These are phyloP conservation scores for Flaveria bidentis DNA, from an alignment of 129 eudicot species.

Conservation along the genomic window DNA sequence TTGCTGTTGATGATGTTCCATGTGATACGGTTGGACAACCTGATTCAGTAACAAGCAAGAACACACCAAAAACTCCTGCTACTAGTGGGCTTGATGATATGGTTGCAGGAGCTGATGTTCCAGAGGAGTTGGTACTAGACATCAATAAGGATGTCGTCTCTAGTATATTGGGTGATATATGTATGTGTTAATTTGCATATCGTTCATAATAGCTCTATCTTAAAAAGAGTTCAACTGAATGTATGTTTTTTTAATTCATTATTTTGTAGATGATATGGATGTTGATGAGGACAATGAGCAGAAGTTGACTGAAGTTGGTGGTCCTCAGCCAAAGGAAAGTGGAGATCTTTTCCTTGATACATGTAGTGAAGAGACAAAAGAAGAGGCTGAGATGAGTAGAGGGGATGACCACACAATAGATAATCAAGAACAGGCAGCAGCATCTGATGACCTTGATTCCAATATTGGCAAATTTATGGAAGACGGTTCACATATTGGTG, in stretches of 20 bases:
- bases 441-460: not conserved
- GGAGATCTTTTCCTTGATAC: not conserved
- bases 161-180: constrained; percentile 21
- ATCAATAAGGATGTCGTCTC: constrained; percentile 21
- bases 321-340: constrained; percentile 7
- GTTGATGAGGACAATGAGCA: constrained; percentile 18
- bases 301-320: constrained; percentile 18
- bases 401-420: not conserved
- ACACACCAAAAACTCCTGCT: constrained; percentile 22
- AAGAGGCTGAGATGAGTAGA: not conserved
- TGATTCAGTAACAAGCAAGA: constrained; percentile 9
- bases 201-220: not conserved
- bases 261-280: constrained; percentile 29
- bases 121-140: constrained; percentile 5
- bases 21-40: constrained; percentile 26
- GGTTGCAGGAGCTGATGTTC: not conserved
- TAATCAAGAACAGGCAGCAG: constrained; percentile 1
- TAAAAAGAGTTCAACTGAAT: not conserved
- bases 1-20: constrained; percentile 18
- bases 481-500: constrained; percentile 15
- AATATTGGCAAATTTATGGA: not conserved
- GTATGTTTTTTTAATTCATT: not conserved
- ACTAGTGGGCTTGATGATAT: not conserved
- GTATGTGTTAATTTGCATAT: constrained; percentile 19
- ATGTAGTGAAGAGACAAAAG: constrained; percentile 8